These are phyloP conservation scores for Neonectria faginata DNA, from an alignment of 2,329 filamentous ascomycete species.

Conservation along the genomic window DNA sequence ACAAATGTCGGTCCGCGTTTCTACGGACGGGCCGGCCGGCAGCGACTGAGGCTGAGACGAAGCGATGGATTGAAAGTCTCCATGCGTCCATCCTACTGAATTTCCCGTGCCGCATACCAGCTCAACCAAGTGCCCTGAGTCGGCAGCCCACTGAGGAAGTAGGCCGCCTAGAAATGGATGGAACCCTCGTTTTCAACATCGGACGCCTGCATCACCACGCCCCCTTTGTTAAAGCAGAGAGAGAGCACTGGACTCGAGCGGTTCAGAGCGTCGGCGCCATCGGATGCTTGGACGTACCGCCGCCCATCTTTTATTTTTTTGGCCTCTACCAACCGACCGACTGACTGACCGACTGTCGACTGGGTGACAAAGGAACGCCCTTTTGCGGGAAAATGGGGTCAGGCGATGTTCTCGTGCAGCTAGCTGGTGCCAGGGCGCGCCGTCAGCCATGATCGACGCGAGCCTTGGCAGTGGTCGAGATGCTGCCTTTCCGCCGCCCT, in stretches of 20 bases:
- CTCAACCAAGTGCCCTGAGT: slow-evolving; percentile 20
- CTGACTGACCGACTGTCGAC: background rate
- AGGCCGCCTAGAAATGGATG: slow-evolving; percentile 31
- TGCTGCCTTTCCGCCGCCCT: background rate
- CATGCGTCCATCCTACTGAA: background rate
- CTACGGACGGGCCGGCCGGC: background rate
- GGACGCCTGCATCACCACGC: background rate
- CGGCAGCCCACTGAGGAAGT: slow-evolving; percentile 23
- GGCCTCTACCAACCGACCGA: slow-evolving; percentile 12
- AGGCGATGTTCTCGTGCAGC: slow-evolving; percentile 22
- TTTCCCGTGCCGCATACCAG: background rate
- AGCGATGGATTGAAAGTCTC: background rate
- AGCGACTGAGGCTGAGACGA: slow-evolving; percentile 8
- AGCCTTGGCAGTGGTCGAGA: slow-evolving; percentile 8
- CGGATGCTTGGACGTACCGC: slow-evolving; percentile 1
- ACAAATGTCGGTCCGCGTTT: background rate
- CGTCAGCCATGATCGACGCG: slow-evolving; percentile 19
- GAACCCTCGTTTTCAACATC: slow-evolving; percentile 18
- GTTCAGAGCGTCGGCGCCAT: slow-evolving; percentile 17
- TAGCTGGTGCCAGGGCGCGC: slow-evolving; percentile 6
- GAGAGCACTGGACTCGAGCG: slow-evolving; percentile 23
- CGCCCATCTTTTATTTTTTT: background rate
- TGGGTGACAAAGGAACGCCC: slow-evolving; percentile 10
- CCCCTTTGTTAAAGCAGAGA: slow-evolving; percentile 3
- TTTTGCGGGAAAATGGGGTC: slow-evolving; percentile 22